These are phyloP conservation scores for Asclepias syriaca DNA, from an alignment of 257 asterid species.

Conservation along the genomic window DNA sequence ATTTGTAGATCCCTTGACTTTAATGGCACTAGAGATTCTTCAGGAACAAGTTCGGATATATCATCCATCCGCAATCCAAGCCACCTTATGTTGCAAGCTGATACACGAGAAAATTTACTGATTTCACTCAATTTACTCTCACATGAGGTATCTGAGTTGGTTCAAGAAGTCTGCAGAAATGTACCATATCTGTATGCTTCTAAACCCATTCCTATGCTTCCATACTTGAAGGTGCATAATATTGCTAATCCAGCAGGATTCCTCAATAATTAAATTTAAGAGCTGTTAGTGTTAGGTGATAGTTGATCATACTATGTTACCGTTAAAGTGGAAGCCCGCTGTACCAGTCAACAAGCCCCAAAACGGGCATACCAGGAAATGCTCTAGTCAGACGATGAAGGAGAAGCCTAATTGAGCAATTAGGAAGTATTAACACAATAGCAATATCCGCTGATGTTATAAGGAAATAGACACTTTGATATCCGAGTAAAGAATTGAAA, in stretches of 20 bases:
- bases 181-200: constrained; percentile 93
- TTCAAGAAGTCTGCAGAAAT: not conserved
- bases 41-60: constrained; percentile 58
- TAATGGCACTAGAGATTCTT: constrained; percentile 59
- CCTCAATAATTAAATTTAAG: constrained; percentile 34
- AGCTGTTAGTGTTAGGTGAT: constrained; percentile 17
- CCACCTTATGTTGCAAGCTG: constrained; percentile 93
- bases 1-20: constrained; percentile 70
- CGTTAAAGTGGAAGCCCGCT: constrained; percentile 13
- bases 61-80: constrained; percentile 85
- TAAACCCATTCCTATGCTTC: constrained; percentile 90
- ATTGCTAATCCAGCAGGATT: constrained; percentile 97
- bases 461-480: not conserved
- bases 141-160: not conserved
- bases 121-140: constrained; percentile 1
- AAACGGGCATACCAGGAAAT: constrained; percentile 64
- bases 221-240: constrained; percentile 87
- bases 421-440: not conserved
- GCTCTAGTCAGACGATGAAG: constrained; percentile 72
- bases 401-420: constrained; percentile 44
- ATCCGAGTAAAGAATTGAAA: not conserved
- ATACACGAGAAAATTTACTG: constrained; percentile 5
- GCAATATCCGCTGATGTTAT: not conserved
- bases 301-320: not conserved
- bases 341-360: constrained; percentile 94